These are phyloP conservation scores for Phytophthora quininea DNA, from an alignment of 352 stramenopile genomes.

Conservation along the genomic window DNA sequence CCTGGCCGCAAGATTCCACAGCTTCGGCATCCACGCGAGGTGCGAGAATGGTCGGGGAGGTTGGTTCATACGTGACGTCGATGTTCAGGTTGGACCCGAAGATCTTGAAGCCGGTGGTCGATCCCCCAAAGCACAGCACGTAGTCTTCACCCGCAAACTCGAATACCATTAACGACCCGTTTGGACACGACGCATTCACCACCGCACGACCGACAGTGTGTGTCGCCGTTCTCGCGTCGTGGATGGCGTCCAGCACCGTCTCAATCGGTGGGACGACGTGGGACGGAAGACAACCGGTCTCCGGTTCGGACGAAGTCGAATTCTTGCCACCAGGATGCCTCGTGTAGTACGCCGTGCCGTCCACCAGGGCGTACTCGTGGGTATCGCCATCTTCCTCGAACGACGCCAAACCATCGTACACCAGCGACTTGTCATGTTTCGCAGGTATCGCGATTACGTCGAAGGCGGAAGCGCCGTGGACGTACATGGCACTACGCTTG, in stretches of 20 bases:
- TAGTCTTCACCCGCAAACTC: constrained; percentile 51
- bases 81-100: constrained; percentile 48
- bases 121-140: constrained; percentile 37
- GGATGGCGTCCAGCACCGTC: constrained; percentile 34
- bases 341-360: constrained; percentile 46
- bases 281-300: constrained; percentile 28
- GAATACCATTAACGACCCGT: constrained; percentile 33
- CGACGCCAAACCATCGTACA: constrained; percentile 42
- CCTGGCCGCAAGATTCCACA: constrained; percentile 27
- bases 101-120: constrained; percentile 40
- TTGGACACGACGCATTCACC: constrained; percentile 18
- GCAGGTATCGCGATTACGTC: constrained; percentile 42
- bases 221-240: constrained; percentile 19
- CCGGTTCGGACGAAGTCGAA: no score
- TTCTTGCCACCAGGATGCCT: background rate
- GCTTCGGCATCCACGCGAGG: constrained; percentile 17
- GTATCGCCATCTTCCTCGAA: constrained; percentile 35
- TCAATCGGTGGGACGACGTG: constrained; percentile 38
- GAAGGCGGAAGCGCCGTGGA: constrained; percentile 40
- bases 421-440: constrained; percentile 30
- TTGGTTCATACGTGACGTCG: constrained; percentile 37
- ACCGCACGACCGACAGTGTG: background rate
- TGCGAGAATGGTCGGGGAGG: constrained; percentile 22
- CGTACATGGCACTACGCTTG: constrained; percentile 48
- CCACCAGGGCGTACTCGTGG: constrained; percentile 43